A percentile compares a stretch with the other conserved stretches of the same genome.
Conservation (phyloP, 805 yeast genomes). For the Ogataea sp. region DNA sequence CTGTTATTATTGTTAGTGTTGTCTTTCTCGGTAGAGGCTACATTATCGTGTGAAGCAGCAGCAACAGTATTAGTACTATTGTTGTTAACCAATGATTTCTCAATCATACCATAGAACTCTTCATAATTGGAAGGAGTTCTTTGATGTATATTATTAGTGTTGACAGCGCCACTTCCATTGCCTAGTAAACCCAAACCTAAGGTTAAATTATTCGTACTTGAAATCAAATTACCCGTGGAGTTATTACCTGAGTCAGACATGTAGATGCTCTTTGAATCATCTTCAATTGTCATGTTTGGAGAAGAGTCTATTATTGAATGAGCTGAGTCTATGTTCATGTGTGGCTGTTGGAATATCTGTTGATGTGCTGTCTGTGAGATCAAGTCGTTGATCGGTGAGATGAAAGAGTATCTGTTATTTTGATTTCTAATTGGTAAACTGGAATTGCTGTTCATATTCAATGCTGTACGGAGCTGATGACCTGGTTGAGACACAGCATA, state of each 20-base stretch:
- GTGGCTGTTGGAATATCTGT: conserved; percentile 1
- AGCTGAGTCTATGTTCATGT: neutral
- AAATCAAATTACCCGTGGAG: neutral
- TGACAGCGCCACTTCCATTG: too few species aligned
- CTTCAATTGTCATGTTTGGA: neutral
- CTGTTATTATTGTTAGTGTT: too few species aligned
- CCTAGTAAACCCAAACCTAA: neutral
- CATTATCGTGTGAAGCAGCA: too few species aligned
- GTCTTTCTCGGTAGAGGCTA: too few species aligned
- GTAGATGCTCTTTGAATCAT: neutral
- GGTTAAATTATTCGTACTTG: neutral
- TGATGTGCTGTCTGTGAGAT: conserved; percentile 7
- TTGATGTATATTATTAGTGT: neutral
- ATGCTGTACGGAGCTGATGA: conserved; percentile 5
- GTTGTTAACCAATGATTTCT: neutral
- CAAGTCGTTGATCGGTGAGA: conserved; percentile 20
- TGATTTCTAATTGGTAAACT: neutral
- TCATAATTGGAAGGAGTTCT: neutral
- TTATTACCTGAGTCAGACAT: neutral
- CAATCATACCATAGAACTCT: neutral
- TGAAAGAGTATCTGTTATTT: conserved; percentile 12
- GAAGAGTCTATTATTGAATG: conserved; percentile 1
- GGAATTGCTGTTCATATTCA: neutral
- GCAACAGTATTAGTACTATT: too few species aligned
- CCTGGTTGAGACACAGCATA: conserved; percentile 15